A percentile compares a stretch with the other conserved stretches of the same genome.
These are phyloP conservation scores for Lecanicillium sp. DNA, from an alignment of 2,329 filamentous ascomycete genomes.

Conservation along the genomic window DNA sequence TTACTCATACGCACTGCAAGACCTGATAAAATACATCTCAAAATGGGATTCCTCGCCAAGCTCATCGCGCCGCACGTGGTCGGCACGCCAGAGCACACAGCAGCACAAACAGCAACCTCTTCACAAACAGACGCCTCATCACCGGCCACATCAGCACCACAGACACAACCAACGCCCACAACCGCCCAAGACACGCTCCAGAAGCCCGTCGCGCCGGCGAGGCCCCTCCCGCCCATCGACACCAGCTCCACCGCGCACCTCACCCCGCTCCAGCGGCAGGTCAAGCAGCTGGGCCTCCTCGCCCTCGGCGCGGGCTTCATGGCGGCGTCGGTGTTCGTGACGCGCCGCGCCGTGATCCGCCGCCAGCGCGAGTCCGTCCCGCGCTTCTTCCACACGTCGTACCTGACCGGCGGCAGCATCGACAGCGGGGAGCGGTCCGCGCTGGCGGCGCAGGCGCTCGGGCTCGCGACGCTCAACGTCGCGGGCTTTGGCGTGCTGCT, in stretches of 20 bases:
- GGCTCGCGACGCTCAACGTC: slow-evolving; percentile 82
- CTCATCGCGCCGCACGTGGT: slow-evolving; percentile 10
- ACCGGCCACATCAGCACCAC: background rate
- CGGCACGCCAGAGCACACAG: slow-evolving; percentile 14
- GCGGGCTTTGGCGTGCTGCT: slow-evolving; percentile 67
- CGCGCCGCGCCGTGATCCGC: slow-evolving; percentile 62
- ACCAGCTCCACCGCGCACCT: slow-evolving; percentile 16
- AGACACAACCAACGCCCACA: background rate
- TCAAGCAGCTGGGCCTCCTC: slow-evolving; percentile 63
- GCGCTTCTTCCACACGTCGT: slow-evolving; percentile 60
- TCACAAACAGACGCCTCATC: slow-evolving; percentile 8
- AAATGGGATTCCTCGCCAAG: slow-evolving; percentile 12
- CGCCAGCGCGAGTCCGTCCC: slow-evolving; percentile 59
- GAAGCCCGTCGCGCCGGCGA: slow-evolving; percentile 17
- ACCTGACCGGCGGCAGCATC: slow-evolving; percentile 29
- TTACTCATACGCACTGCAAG: too few relatives aligned
- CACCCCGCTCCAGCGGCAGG: slow-evolving; percentile 41
- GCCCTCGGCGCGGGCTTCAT: slow-evolving; percentile 72
- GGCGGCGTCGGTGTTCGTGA: slow-evolving; percentile 62
- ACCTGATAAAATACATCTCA: background rate
- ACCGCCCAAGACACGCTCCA: slow-evolving; percentile 7
- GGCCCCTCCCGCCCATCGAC: slow-evolving; percentile 13
- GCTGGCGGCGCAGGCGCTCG: slow-evolving; percentile 77
- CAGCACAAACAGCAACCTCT: slow-evolving; percentile 11
- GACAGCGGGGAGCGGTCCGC: slow-evolving; percentile 34